These are phyloP conservation scores for Wakefieldia striispora DNA, from an alignment of 768 basidiomycete species.

Conservation along the genomic window DNA sequence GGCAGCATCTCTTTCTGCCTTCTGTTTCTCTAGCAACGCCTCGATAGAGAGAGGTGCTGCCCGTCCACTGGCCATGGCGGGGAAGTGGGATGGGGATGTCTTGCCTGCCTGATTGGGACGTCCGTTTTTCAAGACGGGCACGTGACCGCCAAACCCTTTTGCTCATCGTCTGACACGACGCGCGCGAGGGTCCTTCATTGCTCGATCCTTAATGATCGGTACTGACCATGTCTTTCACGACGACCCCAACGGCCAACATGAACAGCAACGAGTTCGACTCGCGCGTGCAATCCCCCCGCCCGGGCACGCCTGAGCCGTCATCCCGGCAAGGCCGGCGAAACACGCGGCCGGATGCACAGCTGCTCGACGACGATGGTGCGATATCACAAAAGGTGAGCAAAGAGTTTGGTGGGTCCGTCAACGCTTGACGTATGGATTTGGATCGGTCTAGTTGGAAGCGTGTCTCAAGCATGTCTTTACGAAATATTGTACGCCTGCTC, in stretches of 20 bases:
- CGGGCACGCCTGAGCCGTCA: constrained; percentile 62
- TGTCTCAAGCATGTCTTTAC: constrained; percentile 77
- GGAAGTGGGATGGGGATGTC: not conserved
- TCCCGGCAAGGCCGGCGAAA: constrained; percentile 61
- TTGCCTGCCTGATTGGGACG: constrained; percentile 14
- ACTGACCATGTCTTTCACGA: constrained; percentile 12
- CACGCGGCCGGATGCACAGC: constrained; percentile 44
- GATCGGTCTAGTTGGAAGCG: constrained; percentile 51
- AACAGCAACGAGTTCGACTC: constrained; percentile 7
- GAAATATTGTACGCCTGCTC: constrained; percentile 63
- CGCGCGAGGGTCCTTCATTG: constrained; percentile 10
- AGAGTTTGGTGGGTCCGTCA: not conserved
- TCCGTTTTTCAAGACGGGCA: not conserved
- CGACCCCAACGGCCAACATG: constrained; percentile 6
- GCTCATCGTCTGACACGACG: constrained; percentile 26
- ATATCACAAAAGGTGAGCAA: constrained; percentile 58
- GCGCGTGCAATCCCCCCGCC: constrained; percentile 47
- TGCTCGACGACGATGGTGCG: constrained; percentile 69
- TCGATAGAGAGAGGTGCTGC: constrained; percentile 87
- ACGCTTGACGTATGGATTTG: not conserved
- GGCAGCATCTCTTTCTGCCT: constrained; percentile 84
- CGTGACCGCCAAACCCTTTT: constrained; percentile 20
- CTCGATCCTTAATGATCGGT: constrained; percentile 21
- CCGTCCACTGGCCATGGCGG: constrained; percentile 40
- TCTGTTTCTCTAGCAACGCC: constrained; percentile 80